These are phyloP conservation scores for Ailanthus altissimus DNA, from an alignment of 345 rosid species.

Conservation along the genomic window DNA sequence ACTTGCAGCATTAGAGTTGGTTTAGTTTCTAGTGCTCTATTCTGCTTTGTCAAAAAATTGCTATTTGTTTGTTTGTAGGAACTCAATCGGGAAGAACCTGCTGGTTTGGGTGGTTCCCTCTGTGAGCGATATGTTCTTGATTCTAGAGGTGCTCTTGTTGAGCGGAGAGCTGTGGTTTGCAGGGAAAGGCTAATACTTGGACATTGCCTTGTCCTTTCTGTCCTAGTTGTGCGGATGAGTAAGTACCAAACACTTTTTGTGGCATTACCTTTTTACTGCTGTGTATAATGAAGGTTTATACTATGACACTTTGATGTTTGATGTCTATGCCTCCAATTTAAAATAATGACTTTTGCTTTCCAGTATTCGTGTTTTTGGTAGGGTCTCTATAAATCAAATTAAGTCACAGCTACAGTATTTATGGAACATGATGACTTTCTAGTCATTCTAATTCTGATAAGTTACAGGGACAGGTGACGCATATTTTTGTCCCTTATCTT, in stretches of 20 bases:
- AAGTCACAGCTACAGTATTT: too few species aligned
- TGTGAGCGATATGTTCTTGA: slow-evolving; percentile 78
- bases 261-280: neutral
- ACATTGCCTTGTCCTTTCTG: slow-evolving; percentile 90
- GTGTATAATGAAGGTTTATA: neutral
- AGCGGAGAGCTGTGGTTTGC: slow-evolving; percentile 77
- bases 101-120: slow-evolving; percentile 87
- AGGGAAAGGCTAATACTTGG: slow-evolving; percentile 86
- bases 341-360: neutral
- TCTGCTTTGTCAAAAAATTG: neutral
- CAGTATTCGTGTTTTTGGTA: neutral
- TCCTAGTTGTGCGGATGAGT: slow-evolving; percentile 80
- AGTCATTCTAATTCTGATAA: too few species aligned
- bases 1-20: slow-evolving; percentile 14
- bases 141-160: slow-evolving; percentile 89
- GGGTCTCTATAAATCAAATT: neutral
- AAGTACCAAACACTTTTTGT: slow-evolving; percentile 33
- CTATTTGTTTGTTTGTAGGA: slow-evolving; percentile 50
- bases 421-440: too few species aligned
- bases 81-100: slow-evolving; percentile 91
- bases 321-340: neutral
- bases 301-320: neutral
- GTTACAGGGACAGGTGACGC: too few species aligned
- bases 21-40: neutral
- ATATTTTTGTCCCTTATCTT: neutral